A percentile compares a stretch with the other conserved stretches of the same genome.
Conservation (phyloP, 75 land plant genomes). For the Picea glauca region DNA sequence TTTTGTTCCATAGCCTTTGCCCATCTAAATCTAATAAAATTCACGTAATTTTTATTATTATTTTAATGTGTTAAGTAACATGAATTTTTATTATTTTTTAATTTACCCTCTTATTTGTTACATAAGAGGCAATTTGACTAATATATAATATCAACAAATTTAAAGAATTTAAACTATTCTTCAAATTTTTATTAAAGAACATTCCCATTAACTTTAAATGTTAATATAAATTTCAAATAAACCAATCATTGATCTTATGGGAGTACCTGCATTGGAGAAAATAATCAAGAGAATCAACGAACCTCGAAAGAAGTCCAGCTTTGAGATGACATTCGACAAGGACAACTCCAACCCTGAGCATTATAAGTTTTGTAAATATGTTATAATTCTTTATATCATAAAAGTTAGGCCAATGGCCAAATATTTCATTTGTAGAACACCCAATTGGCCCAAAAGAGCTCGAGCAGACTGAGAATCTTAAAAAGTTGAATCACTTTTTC, state of each 20-base stretch:
- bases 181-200: too few relatives aligned
- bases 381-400: neutral
- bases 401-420: neutral
- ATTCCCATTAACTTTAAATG: too few relatives aligned
- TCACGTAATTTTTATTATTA: too few relatives aligned
- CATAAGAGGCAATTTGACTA: too few relatives aligned
- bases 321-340: neutral
- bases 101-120: too few relatives aligned
- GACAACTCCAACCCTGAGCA: neutral
- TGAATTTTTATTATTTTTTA: too few relatives aligned
- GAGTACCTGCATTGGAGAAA: neutral
- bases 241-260: neutral
- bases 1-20: too few relatives aligned
- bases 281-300: neutral
- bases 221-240: too few relatives aligned
- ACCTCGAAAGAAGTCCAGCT: neutral
- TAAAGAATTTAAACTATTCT: too few relatives aligned
- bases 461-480: neutral
- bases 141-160: too few relatives aligned
- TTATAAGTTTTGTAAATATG: neutral
- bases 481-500: conserved; percentile 1
- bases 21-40: too few relatives aligned
- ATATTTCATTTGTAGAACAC: neutral
- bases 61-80: too few relatives aligned
- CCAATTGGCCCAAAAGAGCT: neutral